Evolutionary conservation across 2,329 filamentous ascomycete genomes (phyloP), one percentile per base, ranked within the genome.

Genomic region (Exophiala alcalophila): DNA sequence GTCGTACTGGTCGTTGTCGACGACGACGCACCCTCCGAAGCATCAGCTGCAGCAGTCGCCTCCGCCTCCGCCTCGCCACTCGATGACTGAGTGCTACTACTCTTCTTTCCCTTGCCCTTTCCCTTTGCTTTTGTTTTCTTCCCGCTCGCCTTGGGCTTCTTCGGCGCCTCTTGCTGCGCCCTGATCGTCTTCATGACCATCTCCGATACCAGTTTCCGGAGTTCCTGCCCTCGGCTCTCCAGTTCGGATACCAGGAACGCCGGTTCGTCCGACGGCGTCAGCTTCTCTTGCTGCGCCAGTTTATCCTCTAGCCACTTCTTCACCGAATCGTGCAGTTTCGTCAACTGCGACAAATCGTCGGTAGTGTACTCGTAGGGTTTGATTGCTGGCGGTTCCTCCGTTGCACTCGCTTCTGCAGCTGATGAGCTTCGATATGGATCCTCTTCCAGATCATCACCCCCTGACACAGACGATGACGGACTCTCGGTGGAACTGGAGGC

Each of bases 221-320:
- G 74, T 61, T 85, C 78, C 57, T 81, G 78, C 11, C 81, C 75
- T 64, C 83, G 84, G 16, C 71, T 73, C 44, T 80, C 70, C 20
- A 95, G 65, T 19, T 95, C 90, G 59, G 83, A 81, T 53, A 81
- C 70, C 0, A 83, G 74, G 6, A 95, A 72, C 5, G 82, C 81
- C 0, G 88, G 86, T 53, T 97, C 81, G 7, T 87, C 86, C 2
- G 81, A 80, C 2, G 72, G 67, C 11, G 74, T 69, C 3, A 95
- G 77, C 54, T 79, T 81, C 20, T 81, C 77, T 65, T 97, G 91
- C 55, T 77, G 75, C 2, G 74, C 70, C 33, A 86, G 67, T 60
- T 85, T 83, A 52, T 84, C 77, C 21, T 81, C 76, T 14, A 98
- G 73, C 91, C 91, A 98, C 14, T 75, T 71, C 11, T 74, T 68